Evolutionary conservation across 208 protist genomes (phyloP).

Genomic region (Herpetomonas samuelpessoai): DNA sequence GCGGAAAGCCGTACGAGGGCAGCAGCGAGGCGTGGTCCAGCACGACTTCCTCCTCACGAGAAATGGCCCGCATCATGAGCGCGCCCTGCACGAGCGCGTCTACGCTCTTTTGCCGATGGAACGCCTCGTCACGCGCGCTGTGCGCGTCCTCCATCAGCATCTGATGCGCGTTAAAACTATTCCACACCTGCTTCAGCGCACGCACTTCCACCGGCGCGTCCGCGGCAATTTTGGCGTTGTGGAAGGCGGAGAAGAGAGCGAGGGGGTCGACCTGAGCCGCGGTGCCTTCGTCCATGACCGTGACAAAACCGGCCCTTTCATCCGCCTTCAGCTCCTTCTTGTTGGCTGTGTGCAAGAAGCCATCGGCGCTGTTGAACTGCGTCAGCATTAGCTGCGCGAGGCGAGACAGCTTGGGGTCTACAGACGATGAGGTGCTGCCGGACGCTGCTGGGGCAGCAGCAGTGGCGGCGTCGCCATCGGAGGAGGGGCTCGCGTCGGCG

Average conservation of each 20-base stretch:
- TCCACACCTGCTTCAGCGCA: constrained; percentile 72
- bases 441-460: constrained; percentile 4
- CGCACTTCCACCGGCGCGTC: constrained; percentile 47
- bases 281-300: constrained; percentile 64
- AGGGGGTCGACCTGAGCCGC: constrained; percentile 75
- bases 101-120: constrained; percentile 73
- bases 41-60: constrained; percentile 52
- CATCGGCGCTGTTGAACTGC: constrained; percentile 85
- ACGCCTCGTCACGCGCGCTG: constrained; percentile 30
- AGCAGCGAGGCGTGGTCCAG: constrained; percentile 24
- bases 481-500: background rate
- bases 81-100: constrained; percentile 76
- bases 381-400: constrained; percentile 75
- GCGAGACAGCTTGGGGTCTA: constrained; percentile 24
- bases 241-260: constrained; percentile 70
- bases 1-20: constrained; percentile 66
- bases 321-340: constrained; percentile 44
- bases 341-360: constrained; percentile 59
- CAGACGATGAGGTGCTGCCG: background rate
- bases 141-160: constrained; percentile 54
- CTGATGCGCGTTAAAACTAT: constrained; percentile 64
- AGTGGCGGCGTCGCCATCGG: constrained; percentile 6
- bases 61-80: constrained; percentile 69
- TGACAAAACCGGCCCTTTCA: constrained; percentile 58
- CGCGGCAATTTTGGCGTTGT: constrained; percentile 28